A percentile compares a stretch with the other conserved stretches of the same genome.
These are phyloP conservation scores for Ceratobasidium sp. DNA, from an alignment of 1,284 basidiomycete species.

Conservation along the genomic window DNA sequence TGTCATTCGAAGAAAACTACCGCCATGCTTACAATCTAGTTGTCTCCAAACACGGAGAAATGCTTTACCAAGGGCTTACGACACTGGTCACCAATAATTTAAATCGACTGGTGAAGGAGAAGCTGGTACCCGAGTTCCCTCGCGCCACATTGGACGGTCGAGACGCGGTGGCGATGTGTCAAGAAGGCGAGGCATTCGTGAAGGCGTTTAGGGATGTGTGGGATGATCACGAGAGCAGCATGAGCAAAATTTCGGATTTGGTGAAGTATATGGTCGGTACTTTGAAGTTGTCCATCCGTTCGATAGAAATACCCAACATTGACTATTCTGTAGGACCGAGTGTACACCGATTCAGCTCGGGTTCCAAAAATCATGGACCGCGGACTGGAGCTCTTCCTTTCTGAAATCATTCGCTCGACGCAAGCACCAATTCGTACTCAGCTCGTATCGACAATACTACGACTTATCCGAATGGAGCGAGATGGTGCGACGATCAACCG, in stretches of 20 bases:
- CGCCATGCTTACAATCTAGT: slow-evolving; percentile 95
- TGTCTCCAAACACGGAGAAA: slow-evolving; percentile 83
- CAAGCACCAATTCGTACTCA: slow-evolving; percentile 79
- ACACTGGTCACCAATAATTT: slow-evolving; percentile 85
- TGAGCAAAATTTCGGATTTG: slow-evolving; percentile 89
- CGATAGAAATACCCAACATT: neutral
- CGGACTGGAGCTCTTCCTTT: slow-evolving; percentile 85
- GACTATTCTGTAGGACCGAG: slow-evolving; percentile 68
- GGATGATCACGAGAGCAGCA: slow-evolving; percentile 92
- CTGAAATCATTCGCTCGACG: slow-evolving; percentile 76
- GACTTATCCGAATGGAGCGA: slow-evolving; percentile 89
- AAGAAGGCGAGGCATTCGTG: slow-evolving; percentile 84
- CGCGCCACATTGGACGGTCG: slow-evolving; percentile 54
- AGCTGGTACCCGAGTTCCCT: slow-evolving; percentile 87
- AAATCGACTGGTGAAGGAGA: slow-evolving; percentile 75
- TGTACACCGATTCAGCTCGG: slow-evolving; percentile 73
- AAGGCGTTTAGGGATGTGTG: slow-evolving; percentile 87
- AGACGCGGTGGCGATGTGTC: slow-evolving; percentile 68
- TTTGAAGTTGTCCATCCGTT: neutral
- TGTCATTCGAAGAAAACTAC: slow-evolving; percentile 98
- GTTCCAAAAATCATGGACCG: slow-evolving; percentile 85
- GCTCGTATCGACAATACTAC: slow-evolving; percentile 81
- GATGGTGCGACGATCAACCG: slow-evolving; percentile 92
- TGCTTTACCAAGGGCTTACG: slow-evolving; percentile 88
- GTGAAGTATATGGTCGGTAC: slow-evolving; percentile 91